Evolutionary conservation across 768 basidiomycete genomes (phyloP).

Genomic region (Fomitopsis pulvina): DNA sequence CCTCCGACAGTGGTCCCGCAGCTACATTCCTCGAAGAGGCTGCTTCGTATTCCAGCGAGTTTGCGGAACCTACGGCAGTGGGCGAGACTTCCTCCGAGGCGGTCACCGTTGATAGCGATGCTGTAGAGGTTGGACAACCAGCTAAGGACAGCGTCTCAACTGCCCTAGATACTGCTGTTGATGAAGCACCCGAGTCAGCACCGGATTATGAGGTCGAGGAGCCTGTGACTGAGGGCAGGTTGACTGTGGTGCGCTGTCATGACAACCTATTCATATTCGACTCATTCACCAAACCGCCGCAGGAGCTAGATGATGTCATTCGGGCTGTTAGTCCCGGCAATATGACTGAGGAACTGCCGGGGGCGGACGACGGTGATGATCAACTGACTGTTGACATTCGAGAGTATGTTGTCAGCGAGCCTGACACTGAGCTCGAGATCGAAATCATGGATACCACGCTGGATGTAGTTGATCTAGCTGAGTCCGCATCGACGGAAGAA

Average conservation of each 20-base stretch:
- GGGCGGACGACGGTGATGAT: neutral
- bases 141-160: neutral
- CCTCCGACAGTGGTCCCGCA: no score
- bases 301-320: neutral
- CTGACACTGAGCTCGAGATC: neutral
- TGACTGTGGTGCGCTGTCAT: slow-evolving; percentile 24
- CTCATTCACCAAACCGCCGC: neutral
- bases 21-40: no score
- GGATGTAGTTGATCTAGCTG: neutral
- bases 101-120: neutral
- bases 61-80: neutral
- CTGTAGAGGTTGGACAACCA: neutral
- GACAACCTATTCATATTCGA: neutral
- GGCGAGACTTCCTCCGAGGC: neutral
- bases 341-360: neutral
- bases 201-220: slow-evolving; percentile 28
- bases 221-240: slow-evolving; percentile 22
- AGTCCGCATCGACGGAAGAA: no score
- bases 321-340: neutral
- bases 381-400: neutral
- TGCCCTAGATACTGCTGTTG: neutral
- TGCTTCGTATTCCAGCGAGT: no score
- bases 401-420: neutral
- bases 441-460: neutral
- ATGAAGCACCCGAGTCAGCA: neutral